A percentile compares a stretch with the other conserved stretches of the same genome.
phyloP scores from a whole-genome alignment of 768 basidiomycete species.

The Phlebiopsis gigantea region DNA sequence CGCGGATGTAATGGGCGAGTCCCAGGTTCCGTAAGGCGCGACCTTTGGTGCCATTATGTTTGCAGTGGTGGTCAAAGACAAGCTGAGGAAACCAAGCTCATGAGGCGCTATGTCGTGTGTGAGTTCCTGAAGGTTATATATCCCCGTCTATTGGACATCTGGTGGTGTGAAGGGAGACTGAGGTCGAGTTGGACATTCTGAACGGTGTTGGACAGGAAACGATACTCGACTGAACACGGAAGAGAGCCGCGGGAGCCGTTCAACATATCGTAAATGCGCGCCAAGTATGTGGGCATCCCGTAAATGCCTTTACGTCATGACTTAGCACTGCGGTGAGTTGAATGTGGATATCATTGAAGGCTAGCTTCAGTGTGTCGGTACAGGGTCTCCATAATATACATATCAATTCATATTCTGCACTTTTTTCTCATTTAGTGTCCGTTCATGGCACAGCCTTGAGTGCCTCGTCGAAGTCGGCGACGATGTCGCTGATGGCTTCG shows the following conservation, averaged over 20 bases:
- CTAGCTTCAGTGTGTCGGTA: not conserved
- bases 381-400: not conserved
- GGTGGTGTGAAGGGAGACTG: too few relatives aligned
- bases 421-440: not conserved
- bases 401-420: not conserved
- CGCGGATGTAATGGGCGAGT: conserved; percentile 48
- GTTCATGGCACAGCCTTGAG: conserved; percentile 24
- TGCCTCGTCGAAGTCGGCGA: conserved; percentile 36
- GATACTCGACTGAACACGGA: too few relatives aligned
- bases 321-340: too few relatives aligned
- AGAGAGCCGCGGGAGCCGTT: too few relatives aligned
- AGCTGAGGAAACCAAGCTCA: not conserved
- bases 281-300: too few relatives aligned
- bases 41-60: conserved; percentile 4
- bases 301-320: too few relatives aligned
- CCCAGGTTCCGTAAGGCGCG: conserved; percentile 63
- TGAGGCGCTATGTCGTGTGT: not conserved
- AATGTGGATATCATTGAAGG: too few relatives aligned
- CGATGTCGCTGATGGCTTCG: conserved; percentile 38
- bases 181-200: too few relatives aligned
- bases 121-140: too few relatives aligned
- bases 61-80: not conserved
- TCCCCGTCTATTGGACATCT: too few relatives aligned
- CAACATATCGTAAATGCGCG: too few relatives aligned
- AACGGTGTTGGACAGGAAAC: too few relatives aligned